Evolutionary conservation across 176 grass and related monocot genomes (phyloP).

Genomic region (Coix lacrymajobi): DNA sequence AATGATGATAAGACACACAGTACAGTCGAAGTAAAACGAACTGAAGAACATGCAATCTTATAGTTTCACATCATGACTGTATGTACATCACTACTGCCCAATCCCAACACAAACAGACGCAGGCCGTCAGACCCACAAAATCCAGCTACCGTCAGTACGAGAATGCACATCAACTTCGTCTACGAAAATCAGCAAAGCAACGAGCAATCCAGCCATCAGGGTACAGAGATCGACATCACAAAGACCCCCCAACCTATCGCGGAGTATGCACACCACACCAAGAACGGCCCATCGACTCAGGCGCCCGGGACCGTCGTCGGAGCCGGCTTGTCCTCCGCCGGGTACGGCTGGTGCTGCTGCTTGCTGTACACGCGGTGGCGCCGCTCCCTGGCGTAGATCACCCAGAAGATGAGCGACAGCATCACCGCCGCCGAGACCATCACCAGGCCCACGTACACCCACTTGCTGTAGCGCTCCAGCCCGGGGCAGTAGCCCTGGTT

Average conservation of each 20-base stretch:
- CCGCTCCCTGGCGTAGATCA: conserved; percentile 81
- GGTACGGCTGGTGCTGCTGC: conserved; percentile 30
- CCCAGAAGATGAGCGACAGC: conserved; percentile 81
- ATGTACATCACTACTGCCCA: neutral
- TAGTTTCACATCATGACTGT: neutral
- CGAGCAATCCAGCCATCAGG: neutral
- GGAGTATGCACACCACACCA: neutral
- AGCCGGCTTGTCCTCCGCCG: conserved; percentile 37
- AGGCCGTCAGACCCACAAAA: neutral
- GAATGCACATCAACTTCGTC: neutral
- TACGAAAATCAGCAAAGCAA: conserved; percentile 19
- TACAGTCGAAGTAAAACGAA: neutral
- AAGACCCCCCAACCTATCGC: neutral
- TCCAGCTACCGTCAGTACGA: neutral
- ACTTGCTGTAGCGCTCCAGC: conserved; percentile 63
- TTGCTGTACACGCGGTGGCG: conserved; percentile 71
- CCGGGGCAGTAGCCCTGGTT: conserved; percentile 63
- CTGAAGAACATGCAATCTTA: neutral
- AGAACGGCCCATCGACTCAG: no score
- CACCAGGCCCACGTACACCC: conserved; percentile 77
- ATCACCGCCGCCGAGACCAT: conserved; percentile 67
- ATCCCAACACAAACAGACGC: neutral
- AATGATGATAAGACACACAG: neutral
- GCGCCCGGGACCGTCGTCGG: neutral
- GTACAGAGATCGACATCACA: conserved; percentile 8